A percentile compares a stretch with the other conserved stretches of the same genome.
Conservation (phyloP, 2,329 filamentous ascomycete species). For the Orbilia javanica region DNA sequence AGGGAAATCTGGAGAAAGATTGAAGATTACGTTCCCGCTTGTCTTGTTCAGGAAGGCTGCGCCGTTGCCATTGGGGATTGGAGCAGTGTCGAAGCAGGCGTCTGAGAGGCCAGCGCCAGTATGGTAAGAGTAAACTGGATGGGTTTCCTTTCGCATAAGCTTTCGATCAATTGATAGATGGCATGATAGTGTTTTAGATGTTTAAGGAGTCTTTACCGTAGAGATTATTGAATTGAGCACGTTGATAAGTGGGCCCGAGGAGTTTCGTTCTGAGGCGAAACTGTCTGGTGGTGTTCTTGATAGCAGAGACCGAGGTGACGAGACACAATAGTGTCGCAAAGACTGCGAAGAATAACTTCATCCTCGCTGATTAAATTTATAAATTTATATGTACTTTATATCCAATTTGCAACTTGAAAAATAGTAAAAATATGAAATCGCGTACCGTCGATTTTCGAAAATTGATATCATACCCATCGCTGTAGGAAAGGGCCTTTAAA, state of each 20-base stretch:
- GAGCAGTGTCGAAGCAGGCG: slow-evolving; percentile 27
- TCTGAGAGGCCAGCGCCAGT: slow-evolving; percentile 47
- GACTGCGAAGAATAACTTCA: slow-evolving; percentile 27
- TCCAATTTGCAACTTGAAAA: too few species aligned
- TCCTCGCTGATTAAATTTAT: not conserved
- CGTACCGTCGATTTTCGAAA: too few species aligned
- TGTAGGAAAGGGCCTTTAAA: too few species aligned
- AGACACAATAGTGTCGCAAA: slow-evolving; percentile 29
- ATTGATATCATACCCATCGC: too few species aligned
- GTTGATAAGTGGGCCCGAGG: slow-evolving; percentile 14
- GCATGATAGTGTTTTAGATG: not conserved
- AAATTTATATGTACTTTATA: too few species aligned
- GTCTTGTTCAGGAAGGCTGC: slow-evolving; percentile 46
- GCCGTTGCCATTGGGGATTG: slow-evolving; percentile 44
- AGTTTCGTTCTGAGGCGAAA: slow-evolving; percentile 43
- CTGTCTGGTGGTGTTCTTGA: slow-evolving; percentile 41
- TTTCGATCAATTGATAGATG: not conserved
- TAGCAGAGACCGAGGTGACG: slow-evolving; percentile 25
- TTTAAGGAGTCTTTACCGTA: slow-evolving; percentile 16
- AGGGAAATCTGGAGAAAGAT: slow-evolving; percentile 38
- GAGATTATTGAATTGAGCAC: slow-evolving; percentile 25
- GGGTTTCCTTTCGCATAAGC: too few species aligned
- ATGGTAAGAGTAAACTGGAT: slow-evolving; percentile 42
- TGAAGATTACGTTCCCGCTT: slow-evolving; percentile 26
- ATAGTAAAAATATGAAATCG: too few species aligned